Evolutionary conservation across 352 stramenopile genomes (phyloP), one percentile per base, ranked within the genome.

Genomic region (Phytophthora kernoviae): DNA sequence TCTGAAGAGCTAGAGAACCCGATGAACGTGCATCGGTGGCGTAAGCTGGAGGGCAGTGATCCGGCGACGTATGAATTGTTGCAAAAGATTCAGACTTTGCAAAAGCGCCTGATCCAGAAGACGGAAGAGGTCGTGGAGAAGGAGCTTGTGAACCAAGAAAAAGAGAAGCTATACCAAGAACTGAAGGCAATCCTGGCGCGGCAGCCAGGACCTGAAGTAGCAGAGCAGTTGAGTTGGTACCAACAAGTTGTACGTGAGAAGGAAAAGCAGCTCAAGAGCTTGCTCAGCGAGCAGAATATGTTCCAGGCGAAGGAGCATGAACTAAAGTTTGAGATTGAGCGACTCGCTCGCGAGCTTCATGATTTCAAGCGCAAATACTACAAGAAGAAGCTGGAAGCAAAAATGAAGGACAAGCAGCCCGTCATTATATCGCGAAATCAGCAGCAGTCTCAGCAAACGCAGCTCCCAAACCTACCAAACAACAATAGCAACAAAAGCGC

Each of bases 211-310:
- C 94, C 93, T 20, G 94, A 99, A 75, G 89, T 98, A 17, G 92
- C 93, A 12, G 93, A 99, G 78, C 94, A 98, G 68, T 81, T 98
- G 8, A 96, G 81, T 53, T 94, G 88, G 67, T 98, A 98, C 63
- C 93, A 98, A 76, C 87, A 97, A 43, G 89, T 96, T 44, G 89
- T 99, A 21, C 96, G 96, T 58, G 94, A 98, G 52, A 99, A 99
- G 69, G 93, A 96, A 8, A 95, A 96, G 53, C 95, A 99, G 66
- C 93, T 99, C 78, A 98, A 98, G 73, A 96, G 93, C 17, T 93
- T 99, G 73, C 87, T 97, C 26, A 93, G 84, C 50, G 96, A 99
- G 62, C 93, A 99, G 54, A 99, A 99, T 71, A 99, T 99, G 97
- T 94, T 97, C 53, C 79, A 95, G 59, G 87, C 88, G 12, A 93